Evolutionary conservation across 202 grass and related monocot genomes (phyloP), one percentile per base, ranked within the genome.

Genomic region (Setaria italica): DNA sequence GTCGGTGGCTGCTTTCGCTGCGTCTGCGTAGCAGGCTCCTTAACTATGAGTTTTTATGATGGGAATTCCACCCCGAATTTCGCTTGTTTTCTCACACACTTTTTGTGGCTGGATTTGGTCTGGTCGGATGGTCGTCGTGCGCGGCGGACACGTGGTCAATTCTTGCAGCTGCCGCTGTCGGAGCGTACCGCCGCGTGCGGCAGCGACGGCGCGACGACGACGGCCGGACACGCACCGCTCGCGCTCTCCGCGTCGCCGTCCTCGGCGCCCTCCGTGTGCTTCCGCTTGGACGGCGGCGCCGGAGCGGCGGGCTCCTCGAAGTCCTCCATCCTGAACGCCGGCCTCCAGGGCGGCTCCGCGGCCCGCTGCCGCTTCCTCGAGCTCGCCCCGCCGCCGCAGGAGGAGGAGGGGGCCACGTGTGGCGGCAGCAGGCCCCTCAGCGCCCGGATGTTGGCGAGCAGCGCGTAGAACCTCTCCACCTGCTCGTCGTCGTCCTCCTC

Each of bases 381-480:
- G 45, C 9, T 47, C 45, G 45, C 12, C 48, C 17, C 15, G 30
- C 1, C 76, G 47, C 7, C n/a, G 34, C 4, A 2, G 11, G 11
- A 15, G 68, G 68, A 29, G 0, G 43, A 6, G 5, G 68, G 2
- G 9, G 42, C 42, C 69, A 12, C 33, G 43, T 3, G 4, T 2
- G 15, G 19, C 29, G 10, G 48, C 33, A 17, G 9, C 58, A 83
- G 56, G 15, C 50, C 33, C 50, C 41, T 78, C 84, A 87, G 60
- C 43, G 80, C 84, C 2, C 84, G 65, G 60, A 87, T 79, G 67
- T 83, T 87, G 48, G 57, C 88, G 3, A 87, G 59, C 57, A 90
- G 67, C 9, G 74, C 74, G 74, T 87, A 87, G 88, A 90, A 90
- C 68, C 0, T 79, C 67, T 90, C 80, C 84, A 90, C 74, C n/a